phyloP scores from a whole-genome alignment of 1,284 basidiomycete genomes.

The Sanghuangporus baumii region DNA sequence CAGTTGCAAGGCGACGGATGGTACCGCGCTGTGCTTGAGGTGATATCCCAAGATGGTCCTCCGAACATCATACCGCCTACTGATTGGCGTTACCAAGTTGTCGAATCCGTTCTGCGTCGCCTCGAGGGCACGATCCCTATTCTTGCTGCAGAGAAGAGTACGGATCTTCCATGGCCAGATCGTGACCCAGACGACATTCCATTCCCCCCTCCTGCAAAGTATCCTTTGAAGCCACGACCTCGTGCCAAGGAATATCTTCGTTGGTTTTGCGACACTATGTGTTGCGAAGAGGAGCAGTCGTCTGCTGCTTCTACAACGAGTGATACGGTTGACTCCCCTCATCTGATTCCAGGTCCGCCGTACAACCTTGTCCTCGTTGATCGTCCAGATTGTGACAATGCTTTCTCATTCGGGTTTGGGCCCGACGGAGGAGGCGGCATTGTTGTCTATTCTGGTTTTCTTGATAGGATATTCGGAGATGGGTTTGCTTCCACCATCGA shows the following conservation, averaged over 20 bases:
- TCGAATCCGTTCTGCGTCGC: constrained; percentile 64
- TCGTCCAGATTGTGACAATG: constrained; percentile 71
- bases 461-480: constrained; percentile 71
- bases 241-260: constrained; percentile 61
- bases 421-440: constrained; percentile 84
- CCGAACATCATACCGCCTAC: constrained; percentile 54
- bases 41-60: constrained; percentile 66
- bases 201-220: constrained; percentile 67
- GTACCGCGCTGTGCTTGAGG: constrained; percentile 76
- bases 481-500: constrained; percentile 4
- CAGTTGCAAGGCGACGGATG: constrained; percentile 79
- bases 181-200: constrained; percentile 44
- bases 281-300: neutral
- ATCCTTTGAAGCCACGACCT: constrained; percentile 66
- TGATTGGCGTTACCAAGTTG: constrained; percentile 87
- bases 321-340: constrained; percentile 29
- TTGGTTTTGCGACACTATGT: constrained; percentile 39
- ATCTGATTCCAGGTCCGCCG: constrained; percentile 71
- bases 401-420: constrained; percentile 90
- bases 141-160: constrained; percentile 50
- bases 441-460: constrained; percentile 84
- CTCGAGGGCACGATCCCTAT: constrained; percentile 67
- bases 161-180: constrained; percentile 52
- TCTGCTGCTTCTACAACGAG: neutral
- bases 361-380: constrained; percentile 85